A percentile compares a stretch with the other conserved stretches of the same genome.
phyloP scores from a whole-genome alignment of 768 basidiomycete genomes.

The Lactarius trivialis region DNA sequence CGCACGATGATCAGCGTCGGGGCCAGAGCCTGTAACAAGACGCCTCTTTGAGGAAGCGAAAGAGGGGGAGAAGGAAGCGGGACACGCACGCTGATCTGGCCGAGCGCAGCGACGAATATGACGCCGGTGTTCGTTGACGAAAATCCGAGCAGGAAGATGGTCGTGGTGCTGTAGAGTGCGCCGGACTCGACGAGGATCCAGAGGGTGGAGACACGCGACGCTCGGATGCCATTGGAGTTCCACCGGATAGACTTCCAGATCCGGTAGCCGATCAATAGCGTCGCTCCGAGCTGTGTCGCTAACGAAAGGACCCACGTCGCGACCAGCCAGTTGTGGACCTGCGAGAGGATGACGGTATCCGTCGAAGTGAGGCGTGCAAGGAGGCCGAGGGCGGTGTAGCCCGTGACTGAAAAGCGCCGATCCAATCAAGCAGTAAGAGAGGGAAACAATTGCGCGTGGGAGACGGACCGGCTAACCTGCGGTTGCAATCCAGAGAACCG shows the following conservation, averaged over 20 bases:
- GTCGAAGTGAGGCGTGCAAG: background rate
- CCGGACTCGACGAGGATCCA: slow-evolving; percentile 20
- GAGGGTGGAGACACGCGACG: background rate
- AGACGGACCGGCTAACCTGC: background rate
- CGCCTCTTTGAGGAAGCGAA: background rate
- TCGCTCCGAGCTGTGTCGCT: slow-evolving; percentile 15
- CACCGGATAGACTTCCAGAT: background rate
- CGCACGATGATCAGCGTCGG: slow-evolving; percentile 14
- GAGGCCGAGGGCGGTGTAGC: slow-evolving; percentile 6
- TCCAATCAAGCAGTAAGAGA: background rate
- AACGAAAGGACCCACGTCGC: slow-evolving; percentile 14
- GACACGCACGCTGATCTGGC: slow-evolving; percentile 17
- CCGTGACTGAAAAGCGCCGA: background rate
- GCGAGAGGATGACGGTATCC: background rate
- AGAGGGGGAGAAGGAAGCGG: background rate
- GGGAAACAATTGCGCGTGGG: background rate
- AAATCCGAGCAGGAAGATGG: slow-evolving; percentile 8
- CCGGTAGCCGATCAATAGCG: slow-evolving; percentile 12
- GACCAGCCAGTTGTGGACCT: slow-evolving; percentile 7
- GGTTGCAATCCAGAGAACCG: background rate
- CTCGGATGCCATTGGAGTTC: background rate
- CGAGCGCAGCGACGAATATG: slow-evolving; percentile 1
- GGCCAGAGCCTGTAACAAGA: background rate
- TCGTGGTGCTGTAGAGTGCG: slow-evolving; percentile 12
- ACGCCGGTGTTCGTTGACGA: slow-evolving; percentile 1